Evolutionary conservation across 2,329 filamentous ascomycete genomes (phyloP).

Genomic region (Aspergillus candidus): DNA sequence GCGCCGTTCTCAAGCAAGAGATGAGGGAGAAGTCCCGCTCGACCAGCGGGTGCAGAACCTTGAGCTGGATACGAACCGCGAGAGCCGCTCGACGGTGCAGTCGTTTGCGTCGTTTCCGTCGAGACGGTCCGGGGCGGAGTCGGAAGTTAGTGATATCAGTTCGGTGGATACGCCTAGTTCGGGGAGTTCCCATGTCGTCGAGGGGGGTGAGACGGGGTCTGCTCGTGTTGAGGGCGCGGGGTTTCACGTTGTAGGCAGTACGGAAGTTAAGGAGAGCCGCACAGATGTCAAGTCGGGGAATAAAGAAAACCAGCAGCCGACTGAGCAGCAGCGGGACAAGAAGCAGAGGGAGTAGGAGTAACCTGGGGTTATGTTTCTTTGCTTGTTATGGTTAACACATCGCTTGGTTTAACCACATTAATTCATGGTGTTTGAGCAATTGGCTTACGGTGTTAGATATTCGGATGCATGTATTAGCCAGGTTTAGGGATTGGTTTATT

Average conservation of each 20-base stretch:
- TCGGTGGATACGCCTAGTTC: slow-evolving; percentile 16
- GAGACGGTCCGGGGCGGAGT: slow-evolving; percentile 7
- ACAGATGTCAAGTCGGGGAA: background rate
- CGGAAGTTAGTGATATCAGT: slow-evolving; percentile 16
- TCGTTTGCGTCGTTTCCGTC: slow-evolving; percentile 8
- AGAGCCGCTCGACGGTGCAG: slow-evolving; percentile 10
- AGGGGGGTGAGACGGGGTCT: background rate
- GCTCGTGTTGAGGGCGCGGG: background rate
- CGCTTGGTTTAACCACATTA: no score
- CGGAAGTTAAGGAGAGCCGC: background rate
- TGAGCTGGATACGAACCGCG: slow-evolving; percentile 11
- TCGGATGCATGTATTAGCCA: no score
- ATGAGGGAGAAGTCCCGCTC: slow-evolving; percentile 10
- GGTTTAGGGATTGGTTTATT: no score
- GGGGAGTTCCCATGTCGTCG: slow-evolving; percentile 7
- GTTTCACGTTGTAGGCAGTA: background rate
- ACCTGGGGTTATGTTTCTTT: no score
- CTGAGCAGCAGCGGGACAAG: background rate
- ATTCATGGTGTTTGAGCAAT: no score
- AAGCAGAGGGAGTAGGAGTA: background rate
- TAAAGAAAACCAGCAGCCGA: background rate
- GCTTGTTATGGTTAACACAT: no score
- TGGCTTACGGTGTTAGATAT: no score
- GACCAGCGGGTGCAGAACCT: slow-evolving; percentile 19
- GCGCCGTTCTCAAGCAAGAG: slow-evolving; percentile 7